A percentile compares a stretch with the other conserved stretches of the same genome.
Evolutionary conservation across 768 basidiomycete genomes (phyloP).

Genomic region (Crassisporium funariophilum): DNA sequence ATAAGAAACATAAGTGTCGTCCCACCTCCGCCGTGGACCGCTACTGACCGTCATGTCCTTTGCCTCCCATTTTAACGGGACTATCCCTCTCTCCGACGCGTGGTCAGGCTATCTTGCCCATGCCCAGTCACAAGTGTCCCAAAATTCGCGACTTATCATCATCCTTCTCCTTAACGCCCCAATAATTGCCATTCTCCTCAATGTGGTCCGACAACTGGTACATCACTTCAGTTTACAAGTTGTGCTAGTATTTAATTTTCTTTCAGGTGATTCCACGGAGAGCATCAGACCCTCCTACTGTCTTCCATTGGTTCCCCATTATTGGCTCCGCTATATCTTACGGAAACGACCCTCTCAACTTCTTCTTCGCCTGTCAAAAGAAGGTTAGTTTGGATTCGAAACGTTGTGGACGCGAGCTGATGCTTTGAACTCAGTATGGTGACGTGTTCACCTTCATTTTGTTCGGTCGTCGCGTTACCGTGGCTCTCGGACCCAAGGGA

Average conservation of each 20-base stretch:
- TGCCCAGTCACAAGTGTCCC: constrained; percentile 41
- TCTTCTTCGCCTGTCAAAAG: constrained; percentile 77
- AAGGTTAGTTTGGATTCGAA: constrained; percentile 51
- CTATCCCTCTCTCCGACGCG: constrained; percentile 39
- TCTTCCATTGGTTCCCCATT: constrained; percentile 92
- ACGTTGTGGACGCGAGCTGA: neutral
- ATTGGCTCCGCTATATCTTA: constrained; percentile 89
- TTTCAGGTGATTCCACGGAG: constrained; percentile 66
- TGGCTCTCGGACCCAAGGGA: constrained; percentile 87
- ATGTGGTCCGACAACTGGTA: constrained; percentile 81
- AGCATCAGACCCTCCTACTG: constrained; percentile 78
- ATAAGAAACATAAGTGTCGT: constrained; percentile 12
- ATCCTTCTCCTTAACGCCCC: constrained; percentile 68
- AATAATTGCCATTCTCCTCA: constrained; percentile 65
- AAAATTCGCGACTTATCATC: constrained; percentile 39
- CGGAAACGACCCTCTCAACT: constrained; percentile 90
- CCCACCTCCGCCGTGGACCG: neutral
- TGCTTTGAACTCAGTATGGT: constrained; percentile 66
- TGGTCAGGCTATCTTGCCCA: constrained; percentile 48
- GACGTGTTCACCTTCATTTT: constrained; percentile 96
- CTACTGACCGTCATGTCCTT: constrained; percentile 36
- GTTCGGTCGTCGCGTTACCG: constrained; percentile 87
- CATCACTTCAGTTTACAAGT: constrained; percentile 20
- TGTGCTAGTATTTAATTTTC: neutral
- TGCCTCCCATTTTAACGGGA: constrained; percentile 36